Conservation (phyloP, 768 basidiomycete genomes). For the Ramaria sp. region DNA sequence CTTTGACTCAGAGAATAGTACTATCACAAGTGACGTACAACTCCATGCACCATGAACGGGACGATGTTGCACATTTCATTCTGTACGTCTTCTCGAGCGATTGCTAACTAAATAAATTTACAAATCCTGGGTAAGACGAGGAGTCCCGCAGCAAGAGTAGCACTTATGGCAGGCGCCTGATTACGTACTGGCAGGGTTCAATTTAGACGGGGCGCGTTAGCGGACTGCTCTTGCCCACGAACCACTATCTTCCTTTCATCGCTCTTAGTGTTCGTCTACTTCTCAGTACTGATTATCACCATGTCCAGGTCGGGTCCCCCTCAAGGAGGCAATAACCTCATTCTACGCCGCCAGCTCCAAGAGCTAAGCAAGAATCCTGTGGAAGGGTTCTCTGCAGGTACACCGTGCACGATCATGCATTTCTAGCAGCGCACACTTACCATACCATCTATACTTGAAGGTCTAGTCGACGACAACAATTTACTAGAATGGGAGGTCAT, state of each 20-base stretch:
- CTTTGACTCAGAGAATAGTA: too few species aligned
- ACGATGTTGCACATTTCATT: too few species aligned
- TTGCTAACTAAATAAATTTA: too few species aligned
- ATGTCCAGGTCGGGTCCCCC: background rate
- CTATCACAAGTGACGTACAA: too few species aligned
- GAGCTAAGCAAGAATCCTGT: conserved; percentile 91
- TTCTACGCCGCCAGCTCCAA: conserved; percentile 66
- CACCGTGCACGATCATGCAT: conserved; percentile 14
- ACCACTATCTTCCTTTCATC: background rate
- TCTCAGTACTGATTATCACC: background rate
- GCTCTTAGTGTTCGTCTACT: background rate
- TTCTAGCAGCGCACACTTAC: conserved; percentile 18
- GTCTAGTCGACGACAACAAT: conserved; percentile 91
- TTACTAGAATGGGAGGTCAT: conserved; percentile 95
- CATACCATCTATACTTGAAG: conserved; percentile 27
- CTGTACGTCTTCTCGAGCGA: too few species aligned
- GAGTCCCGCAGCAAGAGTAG: too few species aligned
- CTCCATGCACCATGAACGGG: too few species aligned
- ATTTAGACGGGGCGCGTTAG: background rate
- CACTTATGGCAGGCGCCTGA: background rate
- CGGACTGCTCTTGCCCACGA: background rate
- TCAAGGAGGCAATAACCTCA: conserved; percentile 31
- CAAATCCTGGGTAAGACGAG: too few species aligned
- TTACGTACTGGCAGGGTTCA: background rate
- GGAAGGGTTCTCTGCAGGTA: conserved; percentile 93